Conservation (phyloP, 768 basidiomycete species). For the Mycena indigotica region DNA sequence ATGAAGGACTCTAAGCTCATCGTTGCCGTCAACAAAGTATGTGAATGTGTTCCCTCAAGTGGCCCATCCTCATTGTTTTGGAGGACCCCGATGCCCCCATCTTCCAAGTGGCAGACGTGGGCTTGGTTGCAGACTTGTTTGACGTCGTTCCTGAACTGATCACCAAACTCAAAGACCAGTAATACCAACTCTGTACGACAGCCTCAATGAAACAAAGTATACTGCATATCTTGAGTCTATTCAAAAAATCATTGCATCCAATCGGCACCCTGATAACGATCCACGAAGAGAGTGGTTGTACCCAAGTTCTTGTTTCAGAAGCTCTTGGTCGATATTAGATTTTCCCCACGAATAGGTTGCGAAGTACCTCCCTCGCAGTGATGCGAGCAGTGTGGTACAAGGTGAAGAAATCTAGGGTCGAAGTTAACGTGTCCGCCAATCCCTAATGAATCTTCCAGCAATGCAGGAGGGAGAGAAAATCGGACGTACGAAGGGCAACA, state of each 20-base stretch:
- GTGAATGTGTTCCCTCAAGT: slow-evolving; percentile 7
- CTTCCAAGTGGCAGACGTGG: slow-evolving; percentile 96
- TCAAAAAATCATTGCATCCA: too few species aligned
- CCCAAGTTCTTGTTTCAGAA: too few species aligned
- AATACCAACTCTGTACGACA: neutral
- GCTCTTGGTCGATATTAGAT: slow-evolving; percentile 70
- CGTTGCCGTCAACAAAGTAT: slow-evolving; percentile 95
- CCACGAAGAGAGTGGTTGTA: too few species aligned
- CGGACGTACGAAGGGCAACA: slow-evolving; percentile 98
- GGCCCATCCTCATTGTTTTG: neutral
- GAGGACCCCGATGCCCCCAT: slow-evolving; percentile 98
- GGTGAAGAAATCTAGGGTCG: slow-evolving; percentile 86
- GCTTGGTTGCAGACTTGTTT: slow-evolving; percentile 91
- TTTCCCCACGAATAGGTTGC: slow-evolving; percentile 84
- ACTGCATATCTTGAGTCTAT: too few species aligned
- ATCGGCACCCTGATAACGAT: too few species aligned
- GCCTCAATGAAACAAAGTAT: too few species aligned
- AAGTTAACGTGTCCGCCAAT: slow-evolving; percentile 79
- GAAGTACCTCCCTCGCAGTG: slow-evolving; percentile 80
- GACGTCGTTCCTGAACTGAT: slow-evolving; percentile 89
- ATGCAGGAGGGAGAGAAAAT: too few species aligned
- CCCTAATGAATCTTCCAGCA: too few species aligned
- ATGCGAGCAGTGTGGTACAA: slow-evolving; percentile 77
- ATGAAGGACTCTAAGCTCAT: slow-evolving; percentile 99
- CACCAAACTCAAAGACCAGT: slow-evolving; percentile 72